Percentiles rank a stretch among this genome's conserved stretches.
These are phyloP conservation scores for Phascolomyces articulosus DNA, from an alignment of 371 early-diverging fungal genomes.

Conservation along the genomic window DNA sequence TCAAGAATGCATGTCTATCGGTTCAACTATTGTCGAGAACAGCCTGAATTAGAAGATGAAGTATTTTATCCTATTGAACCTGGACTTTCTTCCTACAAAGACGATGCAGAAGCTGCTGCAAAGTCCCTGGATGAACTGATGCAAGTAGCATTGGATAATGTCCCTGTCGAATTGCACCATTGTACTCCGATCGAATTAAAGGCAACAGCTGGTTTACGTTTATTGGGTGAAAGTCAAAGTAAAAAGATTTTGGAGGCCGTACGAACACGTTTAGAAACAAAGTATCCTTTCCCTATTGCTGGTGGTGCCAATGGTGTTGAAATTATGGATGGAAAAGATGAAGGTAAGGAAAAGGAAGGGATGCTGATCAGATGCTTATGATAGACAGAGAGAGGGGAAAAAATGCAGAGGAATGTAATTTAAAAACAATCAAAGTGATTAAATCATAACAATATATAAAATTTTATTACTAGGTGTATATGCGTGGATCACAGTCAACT, in stretches of 20 bases:
- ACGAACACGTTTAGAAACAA: slow-evolving; percentile 58
- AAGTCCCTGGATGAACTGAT: slow-evolving; percentile 80
- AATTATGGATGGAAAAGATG: slow-evolving; percentile 95
- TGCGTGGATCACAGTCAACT: slow-evolving; percentile 99
- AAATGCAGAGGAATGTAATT: background rate
- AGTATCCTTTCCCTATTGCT: slow-evolving; percentile 85
- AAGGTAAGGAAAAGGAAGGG: slow-evolving; percentile 55
- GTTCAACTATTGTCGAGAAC: slow-evolving; percentile 82
- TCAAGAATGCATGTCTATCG: slow-evolving; percentile 95
- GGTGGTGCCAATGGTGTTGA: slow-evolving; percentile 67
- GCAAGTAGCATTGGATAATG: slow-evolving; percentile 71
- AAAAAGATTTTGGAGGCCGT: slow-evolving; percentile 76
- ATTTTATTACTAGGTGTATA: slow-evolving; percentile 90
- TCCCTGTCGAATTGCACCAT: slow-evolving; percentile 57
- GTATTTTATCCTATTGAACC: slow-evolving; percentile 86
- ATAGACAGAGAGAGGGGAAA: background rate
- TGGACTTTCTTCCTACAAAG: slow-evolving; percentile 78
- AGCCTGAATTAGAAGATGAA: slow-evolving; percentile 77
- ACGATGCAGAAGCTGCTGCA: slow-evolving; percentile 80
- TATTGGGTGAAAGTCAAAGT: slow-evolving; percentile 71
- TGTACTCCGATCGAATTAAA: slow-evolving; percentile 95
- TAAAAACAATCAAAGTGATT: background rate
- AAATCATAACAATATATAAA: background rate
- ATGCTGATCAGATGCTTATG: no score
- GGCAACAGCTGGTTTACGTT: slow-evolving; percentile 94